Conservation (phyloP, 768 basidiomycete species). For the Mycena rebaudengoi region DNA sequence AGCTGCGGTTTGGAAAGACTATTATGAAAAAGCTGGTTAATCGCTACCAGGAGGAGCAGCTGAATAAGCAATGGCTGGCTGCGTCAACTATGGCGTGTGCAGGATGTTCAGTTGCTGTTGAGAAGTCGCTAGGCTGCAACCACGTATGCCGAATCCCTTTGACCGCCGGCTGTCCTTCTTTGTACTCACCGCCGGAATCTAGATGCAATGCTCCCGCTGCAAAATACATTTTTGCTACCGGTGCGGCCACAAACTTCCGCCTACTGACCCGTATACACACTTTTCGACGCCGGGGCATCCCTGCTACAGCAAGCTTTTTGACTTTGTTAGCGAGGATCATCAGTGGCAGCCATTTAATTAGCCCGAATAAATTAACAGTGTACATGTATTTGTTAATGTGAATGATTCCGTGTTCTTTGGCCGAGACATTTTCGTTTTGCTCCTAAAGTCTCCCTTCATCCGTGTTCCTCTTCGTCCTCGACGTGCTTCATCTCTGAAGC, state of each 20-base stretch:
- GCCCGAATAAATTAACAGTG: no score
- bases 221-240: slow-evolving; percentile 83
- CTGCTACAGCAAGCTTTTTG: slow-evolving; percentile 78
- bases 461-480: slow-evolving; percentile 37
- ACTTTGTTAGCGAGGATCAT: slow-evolving; percentile 36
- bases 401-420: slow-evolving; percentile 18
- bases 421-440: slow-evolving; percentile 29
- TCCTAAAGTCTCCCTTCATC: slow-evolving; percentile 31
- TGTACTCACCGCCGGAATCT: background rate
- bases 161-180: background rate
- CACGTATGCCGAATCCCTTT: slow-evolving; percentile 68
- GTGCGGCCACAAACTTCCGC: slow-evolving; percentile 65
- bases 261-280: slow-evolving; percentile 69
- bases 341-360: slow-evolving; percentile 21
- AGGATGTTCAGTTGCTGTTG: slow-evolving; percentile 75
- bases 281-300: slow-evolving; percentile 61
- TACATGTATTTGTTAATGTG: slow-evolving; percentile 31
- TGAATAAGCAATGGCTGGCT: slow-evolving; percentile 79
- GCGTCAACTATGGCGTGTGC: slow-evolving; percentile 76
- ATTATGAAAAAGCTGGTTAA: slow-evolving; percentile 69
- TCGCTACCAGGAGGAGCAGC: slow-evolving; percentile 75
- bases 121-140: slow-evolving; percentile 86
- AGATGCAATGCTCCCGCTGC: slow-evolving; percentile 87
- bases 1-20: slow-evolving; percentile 68
- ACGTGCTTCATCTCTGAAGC: slow-evolving; percentile 39